phyloP scores from a whole-genome alignment of 495 filamentous ascomycete genomes.

The Podospora sp. region DNA sequence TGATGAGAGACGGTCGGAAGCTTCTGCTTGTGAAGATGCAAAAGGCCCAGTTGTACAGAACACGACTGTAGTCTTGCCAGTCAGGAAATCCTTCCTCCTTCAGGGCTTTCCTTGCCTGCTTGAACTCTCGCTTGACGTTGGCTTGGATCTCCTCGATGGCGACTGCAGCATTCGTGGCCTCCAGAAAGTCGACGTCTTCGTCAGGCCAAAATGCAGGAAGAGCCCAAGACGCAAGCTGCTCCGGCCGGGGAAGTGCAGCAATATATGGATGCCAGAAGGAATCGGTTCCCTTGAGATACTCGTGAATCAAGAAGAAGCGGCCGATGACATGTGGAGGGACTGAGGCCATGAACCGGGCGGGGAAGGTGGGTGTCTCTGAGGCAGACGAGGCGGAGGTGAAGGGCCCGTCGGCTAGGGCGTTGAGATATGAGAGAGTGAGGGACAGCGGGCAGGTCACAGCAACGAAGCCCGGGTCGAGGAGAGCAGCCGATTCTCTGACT shows the following conservation, averaged over 20 bases:
- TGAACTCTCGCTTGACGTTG: constrained; percentile 47
- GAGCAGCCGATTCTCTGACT: constrained; percentile 33
- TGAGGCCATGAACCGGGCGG: constrained; percentile 39
- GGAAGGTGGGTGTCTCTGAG: constrained; percentile 32
- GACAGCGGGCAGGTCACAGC: constrained; percentile 44
- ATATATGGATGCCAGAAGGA: constrained; percentile 58
- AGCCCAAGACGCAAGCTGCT: constrained; percentile 40
- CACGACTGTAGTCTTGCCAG: constrained; percentile 40
- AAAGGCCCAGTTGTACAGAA: constrained; percentile 59
- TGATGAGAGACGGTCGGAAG: constrained; percentile 52
- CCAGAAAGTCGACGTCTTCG: constrained; percentile 49
- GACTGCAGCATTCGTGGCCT: constrained; percentile 52
- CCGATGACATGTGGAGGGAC: constrained; percentile 50
- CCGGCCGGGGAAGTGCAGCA: constrained; percentile 51
- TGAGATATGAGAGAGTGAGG: constrained; percentile 49
- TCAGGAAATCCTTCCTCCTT: constrained; percentile 36
- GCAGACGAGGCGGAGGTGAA: background rate
- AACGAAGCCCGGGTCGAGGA: constrained; percentile 29
- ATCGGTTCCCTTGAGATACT: constrained; percentile 48
- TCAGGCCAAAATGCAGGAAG: constrained; percentile 51
- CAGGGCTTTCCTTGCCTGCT: constrained; percentile 43
- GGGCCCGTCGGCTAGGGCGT: constrained; percentile 42
- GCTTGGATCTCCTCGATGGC: constrained; percentile 49
- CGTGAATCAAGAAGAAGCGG: constrained; percentile 51
- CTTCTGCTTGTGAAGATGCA: constrained; percentile 58